These are phyloP conservation scores for Pelargonium cotyledonis DNA, from an alignment of 441 rosid species.

Conservation along the genomic window DNA sequence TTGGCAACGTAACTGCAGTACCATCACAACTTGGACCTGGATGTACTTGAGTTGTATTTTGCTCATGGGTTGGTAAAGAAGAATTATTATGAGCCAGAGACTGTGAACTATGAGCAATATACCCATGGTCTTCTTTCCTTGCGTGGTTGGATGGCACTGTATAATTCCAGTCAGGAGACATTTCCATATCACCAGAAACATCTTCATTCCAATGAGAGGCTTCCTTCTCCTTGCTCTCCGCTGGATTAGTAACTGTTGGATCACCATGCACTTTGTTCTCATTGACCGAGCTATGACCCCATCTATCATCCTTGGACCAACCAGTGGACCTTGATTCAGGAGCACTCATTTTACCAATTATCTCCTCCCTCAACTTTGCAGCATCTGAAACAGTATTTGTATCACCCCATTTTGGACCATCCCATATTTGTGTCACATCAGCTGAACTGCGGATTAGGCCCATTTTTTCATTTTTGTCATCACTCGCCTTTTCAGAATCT, in stretches of 20 bases:
- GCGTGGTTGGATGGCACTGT: constrained; percentile 35
- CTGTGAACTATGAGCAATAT: constrained; percentile 29
- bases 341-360: constrained; percentile 22
- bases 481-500: constrained; percentile 8
- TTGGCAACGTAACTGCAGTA: constrained; percentile 27
- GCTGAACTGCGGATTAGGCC: not conserved
- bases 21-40: constrained; percentile 27
- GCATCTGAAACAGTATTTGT: constrained; percentile 21
- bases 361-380: constrained; percentile 27
- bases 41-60: constrained; percentile 23
- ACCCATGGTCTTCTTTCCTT: constrained; percentile 29
- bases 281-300: constrained; percentile 26
- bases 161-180: constrained; percentile 91
- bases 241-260: constrained; percentile 19
- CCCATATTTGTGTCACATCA: constrained; percentile 1
- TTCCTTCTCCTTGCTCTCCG: constrained; percentile 28
- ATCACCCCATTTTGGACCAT: constrained; percentile 43
- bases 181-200: constrained; percentile 51
- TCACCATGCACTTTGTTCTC: constrained; percentile 26
- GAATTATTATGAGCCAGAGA: constrained; percentile 27
- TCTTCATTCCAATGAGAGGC: constrained; percentile 27
- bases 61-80: constrained; percentile 30
- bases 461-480: constrained; percentile 8
- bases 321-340: constrained; percentile 26
- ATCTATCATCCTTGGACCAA: constrained; percentile 33